phyloP scores from a whole-genome alignment of 2,329 filamentous ascomycete species.

The Alternaria ethzedia region DNA sequence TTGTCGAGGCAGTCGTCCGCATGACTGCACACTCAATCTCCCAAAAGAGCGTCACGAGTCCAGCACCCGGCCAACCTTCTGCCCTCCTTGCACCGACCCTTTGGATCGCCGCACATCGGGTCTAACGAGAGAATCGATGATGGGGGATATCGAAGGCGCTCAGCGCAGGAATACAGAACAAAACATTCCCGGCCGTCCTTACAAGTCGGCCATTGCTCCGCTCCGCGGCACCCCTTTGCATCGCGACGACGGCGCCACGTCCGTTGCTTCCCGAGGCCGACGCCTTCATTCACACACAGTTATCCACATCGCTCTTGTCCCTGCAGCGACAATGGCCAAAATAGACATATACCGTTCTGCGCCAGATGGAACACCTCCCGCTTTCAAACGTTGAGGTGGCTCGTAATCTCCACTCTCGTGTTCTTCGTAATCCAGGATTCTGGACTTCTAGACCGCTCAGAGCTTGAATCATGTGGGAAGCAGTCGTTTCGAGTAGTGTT shows the following conservation, averaged over 20 bases:
- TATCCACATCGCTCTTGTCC: slow-evolving; percentile 7
- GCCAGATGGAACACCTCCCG: background rate
- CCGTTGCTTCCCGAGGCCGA: slow-evolving; percentile 2
- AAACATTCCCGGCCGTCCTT: background rate
- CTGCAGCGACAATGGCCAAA: slow-evolving; percentile 6
- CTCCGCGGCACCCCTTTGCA: slow-evolving; percentile 1
- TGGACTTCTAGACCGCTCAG: slow-evolving; percentile 2
- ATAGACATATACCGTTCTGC: slow-evolving; percentile 1
- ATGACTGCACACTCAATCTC: background rate
- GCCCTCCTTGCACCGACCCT: background rate
- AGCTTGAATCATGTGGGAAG: background rate
- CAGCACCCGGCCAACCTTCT: background rate
- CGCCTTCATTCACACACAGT: background rate
- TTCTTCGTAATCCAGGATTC: background rate
- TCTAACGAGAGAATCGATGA: background rate
- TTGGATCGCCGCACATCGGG: background rate
- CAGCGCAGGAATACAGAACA: background rate
- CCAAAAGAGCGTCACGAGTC: slow-evolving; percentile 2
- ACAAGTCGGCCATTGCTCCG: slow-evolving; percentile 2
- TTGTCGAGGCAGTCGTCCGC: slow-evolving; percentile 10
- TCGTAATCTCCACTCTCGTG: background rate
- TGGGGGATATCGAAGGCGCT: background rate
- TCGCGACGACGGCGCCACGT: background rate
- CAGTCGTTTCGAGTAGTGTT: background rate
- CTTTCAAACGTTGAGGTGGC: background rate